Conservation (phyloP, 345 rosid genomes). For the Populus simonii region DNA sequence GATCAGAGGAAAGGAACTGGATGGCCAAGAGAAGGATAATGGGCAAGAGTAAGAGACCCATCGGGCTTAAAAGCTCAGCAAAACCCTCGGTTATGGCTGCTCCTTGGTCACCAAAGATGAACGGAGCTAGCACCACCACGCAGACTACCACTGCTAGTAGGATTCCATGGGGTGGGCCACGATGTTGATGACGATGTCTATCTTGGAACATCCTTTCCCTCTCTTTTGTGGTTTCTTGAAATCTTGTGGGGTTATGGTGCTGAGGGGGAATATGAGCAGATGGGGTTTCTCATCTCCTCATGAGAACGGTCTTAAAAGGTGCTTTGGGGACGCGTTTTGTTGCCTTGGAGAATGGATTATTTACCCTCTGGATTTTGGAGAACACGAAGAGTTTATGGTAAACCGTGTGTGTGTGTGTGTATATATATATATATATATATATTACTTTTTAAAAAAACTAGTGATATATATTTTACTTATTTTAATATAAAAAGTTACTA, state of each 20-base stretch:
- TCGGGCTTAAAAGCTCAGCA: slow-evolving; percentile 68
- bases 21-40: slow-evolving; percentile 65
- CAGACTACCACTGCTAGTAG: slow-evolving; percentile 63
- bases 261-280: too few species aligned
- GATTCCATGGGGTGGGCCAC: slow-evolving; percentile 69
- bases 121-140: slow-evolving; percentile 61
- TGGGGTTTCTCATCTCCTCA: too few species aligned
- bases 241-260: not conserved
- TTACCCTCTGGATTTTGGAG: too few species aligned
- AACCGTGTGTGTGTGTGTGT: too few species aligned
- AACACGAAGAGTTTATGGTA: not conserved
- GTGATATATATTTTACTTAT: not conserved
- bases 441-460: too few species aligned
- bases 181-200: slow-evolving; percentile 6
- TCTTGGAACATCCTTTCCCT: slow-evolving; percentile 36
- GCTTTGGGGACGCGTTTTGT: not conserved
- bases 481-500: too few species aligned
- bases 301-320: not conserved
- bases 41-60: slow-evolving; percentile 76
- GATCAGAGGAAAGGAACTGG: slow-evolving; percentile 83
- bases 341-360: not conserved
- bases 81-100: slow-evolving; percentile 73
- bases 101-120: slow-evolving; percentile 67
- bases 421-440: too few species aligned
- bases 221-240: not conserved